Evolutionary conservation across 73 alveolate species (phyloP), one percentile per base, ranked within the genome.

Genomic region (Blepharisma japonicum): DNA sequence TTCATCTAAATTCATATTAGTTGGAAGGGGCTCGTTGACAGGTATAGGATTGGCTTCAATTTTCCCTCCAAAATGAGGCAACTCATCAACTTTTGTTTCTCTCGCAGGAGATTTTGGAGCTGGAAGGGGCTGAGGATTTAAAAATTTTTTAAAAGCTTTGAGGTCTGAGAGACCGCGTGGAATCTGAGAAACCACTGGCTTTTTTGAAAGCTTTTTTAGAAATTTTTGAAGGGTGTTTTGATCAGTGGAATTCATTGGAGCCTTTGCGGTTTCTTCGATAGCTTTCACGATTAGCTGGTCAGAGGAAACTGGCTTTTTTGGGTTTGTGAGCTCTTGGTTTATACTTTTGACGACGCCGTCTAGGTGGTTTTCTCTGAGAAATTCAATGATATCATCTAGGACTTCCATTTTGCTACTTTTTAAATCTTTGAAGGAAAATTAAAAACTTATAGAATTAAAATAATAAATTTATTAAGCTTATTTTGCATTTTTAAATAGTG

Each of bases 281-380:
- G 23, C 18, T 18, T 25, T 14, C 18, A 25, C 46, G 18, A 14
- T 61, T 4, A 8, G 11, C 18, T 61, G 14, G 2, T 32, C 42
- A 32, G 42, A 32, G 42, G 42, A 32, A 32, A 25, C 46, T 25
- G 74, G 74, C 47, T 61, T n/a, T 25, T 61, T n/a, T 8, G 23
- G 50, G 74, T 8, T 8, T 61, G 14, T 61, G 74, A 39, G 14
- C 23, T 61, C 74, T 8, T 11, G 14, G 14, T 61, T n/a, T 2
- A 61, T 61, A 14, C 47, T 14, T 25, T 61, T 61, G 39, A 25
- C 74, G 14, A 61, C 23, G 0, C 47, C 50, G 47, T 61, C 74
- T 14, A 61, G 74, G 74, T 61, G 74, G 47, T 61, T n/a, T 11
- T 61, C 74, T 61, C 23, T 61, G 39, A 61, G 47, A 39, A 14